phyloP scores from a whole-genome alignment of 208 protist species.

The Herpetomonas muscarum region DNA sequence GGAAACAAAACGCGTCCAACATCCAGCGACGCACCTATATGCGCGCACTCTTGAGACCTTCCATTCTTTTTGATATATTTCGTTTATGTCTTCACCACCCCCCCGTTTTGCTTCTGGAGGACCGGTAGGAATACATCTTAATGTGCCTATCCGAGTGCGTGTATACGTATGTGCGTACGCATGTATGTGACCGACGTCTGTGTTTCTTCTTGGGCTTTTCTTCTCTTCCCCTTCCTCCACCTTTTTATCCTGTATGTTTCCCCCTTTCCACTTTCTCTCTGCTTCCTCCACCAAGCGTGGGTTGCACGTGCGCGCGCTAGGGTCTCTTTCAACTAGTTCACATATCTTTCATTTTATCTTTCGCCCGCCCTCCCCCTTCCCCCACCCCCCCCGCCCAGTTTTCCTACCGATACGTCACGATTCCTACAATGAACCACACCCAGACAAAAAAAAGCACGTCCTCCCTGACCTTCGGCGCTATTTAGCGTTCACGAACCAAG shows the following conservation, averaged over 20 bases:
- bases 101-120: no score
- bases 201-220: conserved; percentile 5
- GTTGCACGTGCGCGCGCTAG: neutral
- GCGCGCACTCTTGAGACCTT: no score
- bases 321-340: neutral
- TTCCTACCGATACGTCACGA: no score
- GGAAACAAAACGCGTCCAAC: no score
- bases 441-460: neutral
- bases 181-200: conserved; percentile 1
- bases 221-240: neutral
- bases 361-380: neutral
- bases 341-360: neutral
- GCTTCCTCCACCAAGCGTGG: neutral
- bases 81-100: no score
- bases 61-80: no score
- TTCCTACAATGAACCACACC: neutral
- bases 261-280: neutral
- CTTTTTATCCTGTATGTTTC: conserved; percentile 4
- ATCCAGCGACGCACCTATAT: no score
- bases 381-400: neutral
- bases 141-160: neutral
- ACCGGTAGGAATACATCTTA: no score
- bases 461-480: neutral
- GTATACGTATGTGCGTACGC: neutral
- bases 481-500: no score